Evolutionary conservation across 306 rosid species (phyloP).

Genomic region (Sophora flavescens): DNA sequence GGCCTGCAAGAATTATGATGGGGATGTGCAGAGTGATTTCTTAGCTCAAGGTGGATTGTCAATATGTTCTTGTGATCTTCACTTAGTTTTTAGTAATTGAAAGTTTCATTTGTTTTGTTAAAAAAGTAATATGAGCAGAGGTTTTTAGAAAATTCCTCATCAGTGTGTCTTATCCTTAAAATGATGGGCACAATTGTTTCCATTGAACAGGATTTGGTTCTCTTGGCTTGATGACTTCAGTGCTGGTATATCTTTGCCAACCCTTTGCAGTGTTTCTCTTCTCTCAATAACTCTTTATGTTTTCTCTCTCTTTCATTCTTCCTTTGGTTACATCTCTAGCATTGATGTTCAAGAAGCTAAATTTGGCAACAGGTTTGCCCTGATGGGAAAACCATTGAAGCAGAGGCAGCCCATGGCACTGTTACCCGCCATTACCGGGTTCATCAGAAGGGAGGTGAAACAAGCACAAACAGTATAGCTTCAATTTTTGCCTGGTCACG

Average conservation of each 20-base stretch:
- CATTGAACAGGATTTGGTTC: slow-evolving; percentile 61
- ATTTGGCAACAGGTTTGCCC: slow-evolving; percentile 77
- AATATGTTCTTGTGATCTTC: slow-evolving; percentile 28
- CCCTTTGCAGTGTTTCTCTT: slow-evolving; percentile 16
- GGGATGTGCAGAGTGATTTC: slow-evolving; percentile 98
- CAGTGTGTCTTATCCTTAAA: background rate
- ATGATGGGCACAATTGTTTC: slow-evolving; percentile 41
- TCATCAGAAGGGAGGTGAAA: slow-evolving; percentile 98
- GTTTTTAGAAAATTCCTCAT: slow-evolving; percentile 16
- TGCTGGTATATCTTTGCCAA: slow-evolving; percentile 49
- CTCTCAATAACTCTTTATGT: background rate
- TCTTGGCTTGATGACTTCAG: slow-evolving; percentile 63
- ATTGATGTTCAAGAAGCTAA: slow-evolving; percentile 33
- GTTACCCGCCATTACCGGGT: slow-evolving; percentile 93
- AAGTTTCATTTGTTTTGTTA: slow-evolving; percentile 36
- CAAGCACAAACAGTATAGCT: slow-evolving; percentile 98
- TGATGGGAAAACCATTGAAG: slow-evolving; percentile 96
- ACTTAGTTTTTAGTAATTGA: slow-evolving; percentile 21
- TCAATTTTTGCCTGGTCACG: slow-evolving; percentile 97
- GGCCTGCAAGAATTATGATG: slow-evolving; percentile 99
- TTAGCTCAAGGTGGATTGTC: slow-evolving; percentile 87
- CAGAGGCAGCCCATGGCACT: slow-evolving; percentile 99
- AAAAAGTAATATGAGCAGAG: slow-evolving; percentile 21
- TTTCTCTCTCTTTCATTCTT: slow-evolving; percentile 13
- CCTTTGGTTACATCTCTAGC: slow-evolving; percentile 33